phyloP scores from a whole-genome alignment of 2,329 filamentous ascomycete species.

The Aspergillus neoniger region DNA sequence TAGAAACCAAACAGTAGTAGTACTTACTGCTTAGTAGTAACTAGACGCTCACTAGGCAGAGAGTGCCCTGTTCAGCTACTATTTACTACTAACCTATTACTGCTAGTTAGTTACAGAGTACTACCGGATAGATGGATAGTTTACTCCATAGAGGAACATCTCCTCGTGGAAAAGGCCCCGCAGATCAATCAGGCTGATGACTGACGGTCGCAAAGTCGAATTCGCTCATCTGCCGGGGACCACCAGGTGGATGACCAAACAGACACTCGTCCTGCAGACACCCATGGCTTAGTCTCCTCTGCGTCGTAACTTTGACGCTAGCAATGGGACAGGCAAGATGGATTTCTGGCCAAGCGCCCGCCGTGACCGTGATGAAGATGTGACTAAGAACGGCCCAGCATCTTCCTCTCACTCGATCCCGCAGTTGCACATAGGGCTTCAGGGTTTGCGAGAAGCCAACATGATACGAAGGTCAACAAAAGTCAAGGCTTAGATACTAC shows the following conservation, averaged over 20 bases:
- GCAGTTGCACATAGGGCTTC: background rate
- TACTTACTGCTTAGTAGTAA: too few relatives aligned
- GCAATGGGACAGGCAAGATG: background rate
- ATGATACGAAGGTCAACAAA: too few relatives aligned
- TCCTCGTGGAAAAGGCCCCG: background rate
- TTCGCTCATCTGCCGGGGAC: background rate
- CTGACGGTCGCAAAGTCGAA: background rate
- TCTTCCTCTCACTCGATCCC: background rate
- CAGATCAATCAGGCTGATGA: background rate
- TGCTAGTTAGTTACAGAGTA: too few relatives aligned
- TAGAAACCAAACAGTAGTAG: too few relatives aligned
- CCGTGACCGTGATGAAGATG: constrained; percentile 1
- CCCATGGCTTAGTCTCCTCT: background rate
- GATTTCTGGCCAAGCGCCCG: constrained; percentile 6
- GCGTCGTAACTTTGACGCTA: constrained; percentile 1
- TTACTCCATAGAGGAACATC: too few relatives aligned
- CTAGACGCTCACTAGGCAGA: too few relatives aligned
- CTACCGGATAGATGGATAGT: too few relatives aligned
- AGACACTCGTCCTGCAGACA: background rate
- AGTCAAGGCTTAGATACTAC: too few relatives aligned
- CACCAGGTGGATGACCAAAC: background rate
- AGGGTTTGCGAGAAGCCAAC: too few relatives aligned
- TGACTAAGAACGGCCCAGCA: background rate
- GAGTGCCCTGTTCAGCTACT: too few relatives aligned
- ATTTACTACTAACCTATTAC: too few relatives aligned